These are phyloP conservation scores for Scleroderma bovista DNA, from an alignment of 768 basidiomycete genomes.

Conservation along the genomic window DNA sequence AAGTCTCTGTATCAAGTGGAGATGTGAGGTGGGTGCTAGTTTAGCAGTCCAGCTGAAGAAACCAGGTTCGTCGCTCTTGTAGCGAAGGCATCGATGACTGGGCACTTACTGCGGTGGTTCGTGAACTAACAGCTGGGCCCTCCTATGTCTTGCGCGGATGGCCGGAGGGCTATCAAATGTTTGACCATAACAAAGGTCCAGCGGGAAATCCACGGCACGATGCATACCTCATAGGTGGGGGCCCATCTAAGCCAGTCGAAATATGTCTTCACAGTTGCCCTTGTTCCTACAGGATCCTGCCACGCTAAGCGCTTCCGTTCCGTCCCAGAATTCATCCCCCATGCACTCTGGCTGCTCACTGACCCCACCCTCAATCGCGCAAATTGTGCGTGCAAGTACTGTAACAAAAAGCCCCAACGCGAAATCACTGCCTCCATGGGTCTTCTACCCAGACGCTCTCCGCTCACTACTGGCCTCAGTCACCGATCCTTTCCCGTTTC, in stretches of 20 bases:
- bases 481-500: constrained; percentile 10
- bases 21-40: constrained; percentile 35
- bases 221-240: constrained; percentile 69
- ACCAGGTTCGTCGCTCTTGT: constrained; percentile 39
- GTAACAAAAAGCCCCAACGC: constrained; percentile 60
- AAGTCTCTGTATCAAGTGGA: constrained; percentile 53
- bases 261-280: not conserved
- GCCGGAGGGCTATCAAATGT: constrained; percentile 67
- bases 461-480: constrained; percentile 25
- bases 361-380: constrained; percentile 42
- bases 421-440: constrained; percentile 63
- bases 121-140: constrained; percentile 35
- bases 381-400: constrained; percentile 75
- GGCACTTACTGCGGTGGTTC: not conserved
- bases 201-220: constrained; percentile 56
- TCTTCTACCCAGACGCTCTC: constrained; percentile 31
- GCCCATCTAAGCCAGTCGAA: not conserved
- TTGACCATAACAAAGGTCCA: constrained; percentile 68
- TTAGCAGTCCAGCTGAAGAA: constrained; percentile 41
- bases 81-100: not conserved
- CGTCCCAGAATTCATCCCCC: constrained; percentile 79
- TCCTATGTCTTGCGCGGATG: constrained; percentile 59
- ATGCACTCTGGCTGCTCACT: constrained; percentile 71
- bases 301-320: constrained; percentile 61
- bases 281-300: constrained; percentile 32